Evolutionary conservation across 2,329 filamentous ascomycete species (phyloP).

Genomic region (Exophiala xenobiotica): DNA sequence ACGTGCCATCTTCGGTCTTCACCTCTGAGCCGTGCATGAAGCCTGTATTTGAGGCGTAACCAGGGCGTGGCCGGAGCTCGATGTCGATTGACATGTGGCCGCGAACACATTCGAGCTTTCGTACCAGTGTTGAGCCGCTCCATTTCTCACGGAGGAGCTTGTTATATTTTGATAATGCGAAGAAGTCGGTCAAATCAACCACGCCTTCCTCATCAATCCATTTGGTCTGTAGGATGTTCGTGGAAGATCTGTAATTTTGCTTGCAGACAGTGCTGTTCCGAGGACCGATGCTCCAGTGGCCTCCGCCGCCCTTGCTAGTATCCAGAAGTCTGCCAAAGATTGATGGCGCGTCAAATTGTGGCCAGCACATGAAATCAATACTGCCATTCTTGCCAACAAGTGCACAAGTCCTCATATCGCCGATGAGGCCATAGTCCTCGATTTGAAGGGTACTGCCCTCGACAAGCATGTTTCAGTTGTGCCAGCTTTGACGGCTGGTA

Average conservation of each 20-base stretch:
- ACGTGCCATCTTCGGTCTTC: conserved; percentile 15
- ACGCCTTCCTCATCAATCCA: conserved; percentile 75
- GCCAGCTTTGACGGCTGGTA: too few relatives aligned
- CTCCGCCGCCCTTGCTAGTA: conserved; percentile 65
- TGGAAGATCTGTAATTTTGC: conserved; percentile 73
- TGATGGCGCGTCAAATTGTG: conserved; percentile 74
- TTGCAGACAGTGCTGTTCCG: conserved; percentile 62
- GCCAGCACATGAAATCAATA: conserved; percentile 79
- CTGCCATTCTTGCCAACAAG: conserved; percentile 72
- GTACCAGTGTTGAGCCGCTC: conserved; percentile 51
- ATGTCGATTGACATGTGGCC: conserved; percentile 65
- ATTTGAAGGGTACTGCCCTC: conserved; percentile 43
- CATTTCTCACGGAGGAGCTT: conserved; percentile 36
- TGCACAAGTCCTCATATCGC: conserved; percentile 76
- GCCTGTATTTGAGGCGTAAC: conserved; percentile 66
- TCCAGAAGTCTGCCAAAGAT: conserved; percentile 73
- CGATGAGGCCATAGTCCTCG: conserved; percentile 77
- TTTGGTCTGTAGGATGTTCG: conserved; percentile 73
- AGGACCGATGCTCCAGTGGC: conserved; percentile 62
- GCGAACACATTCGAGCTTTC: conserved; percentile 70
- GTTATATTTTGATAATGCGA: conserved; percentile 66
- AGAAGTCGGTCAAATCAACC: conserved; percentile 72
- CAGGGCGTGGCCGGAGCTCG: conserved; percentile 71
- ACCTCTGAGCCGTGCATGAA: conserved; percentile 46
- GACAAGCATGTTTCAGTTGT: background rate